Evolutionary conservation across 768 basidiomycete genomes (phyloP).

Genomic region (Mycena floridula): DNA sequence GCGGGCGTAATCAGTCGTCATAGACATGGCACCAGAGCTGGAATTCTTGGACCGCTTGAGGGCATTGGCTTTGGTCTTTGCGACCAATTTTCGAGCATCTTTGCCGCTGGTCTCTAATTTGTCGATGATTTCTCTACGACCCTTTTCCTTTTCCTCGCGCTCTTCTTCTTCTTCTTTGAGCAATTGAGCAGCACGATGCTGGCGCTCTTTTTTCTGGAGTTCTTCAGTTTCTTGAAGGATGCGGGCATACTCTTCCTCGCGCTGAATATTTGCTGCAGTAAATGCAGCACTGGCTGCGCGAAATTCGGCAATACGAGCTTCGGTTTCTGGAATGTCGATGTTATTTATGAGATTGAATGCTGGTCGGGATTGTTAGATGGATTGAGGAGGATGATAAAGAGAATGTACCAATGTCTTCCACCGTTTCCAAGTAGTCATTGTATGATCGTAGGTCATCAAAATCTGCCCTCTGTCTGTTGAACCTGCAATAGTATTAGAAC

Average conservation of each 20-base stretch:
- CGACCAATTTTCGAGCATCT: slow-evolving; percentile 64
- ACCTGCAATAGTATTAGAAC: slow-evolving; percentile 40
- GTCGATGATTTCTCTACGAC: slow-evolving; percentile 70
- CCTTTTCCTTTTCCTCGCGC: slow-evolving; percentile 47
- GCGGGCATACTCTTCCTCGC: slow-evolving; percentile 72
- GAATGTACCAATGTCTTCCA: slow-evolving; percentile 27
- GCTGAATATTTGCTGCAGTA: slow-evolving; percentile 79
- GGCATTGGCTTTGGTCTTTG: slow-evolving; percentile 49
- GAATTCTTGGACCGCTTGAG: slow-evolving; percentile 52
- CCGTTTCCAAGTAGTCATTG: slow-evolving; percentile 85
- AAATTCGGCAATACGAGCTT: slow-evolving; percentile 75
- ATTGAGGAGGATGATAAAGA: not conserved
- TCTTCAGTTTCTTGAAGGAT: slow-evolving; percentile 77
- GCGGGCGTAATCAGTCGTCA: slow-evolving; percentile 22
- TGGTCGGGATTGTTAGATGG: slow-evolving; percentile 18
- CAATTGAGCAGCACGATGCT: slow-evolving; percentile 43
- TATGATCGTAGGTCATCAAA: slow-evolving; percentile 75
- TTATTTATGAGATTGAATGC: slow-evolving; percentile 96
- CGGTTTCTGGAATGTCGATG: slow-evolving; percentile 73
- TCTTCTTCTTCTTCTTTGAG: slow-evolving; percentile 26
- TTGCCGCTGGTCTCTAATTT: slow-evolving; percentile 73
- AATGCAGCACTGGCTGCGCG: slow-evolving; percentile 75
- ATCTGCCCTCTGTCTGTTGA: slow-evolving; percentile 91
- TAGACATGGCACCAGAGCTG: slow-evolving; percentile 19
- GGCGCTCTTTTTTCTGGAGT: slow-evolving; percentile 63